These are phyloP conservation scores for Thielaviopsis populi DNA, from an alignment of 2,329 filamentous ascomycete genomes.

Conservation along the genomic window DNA sequence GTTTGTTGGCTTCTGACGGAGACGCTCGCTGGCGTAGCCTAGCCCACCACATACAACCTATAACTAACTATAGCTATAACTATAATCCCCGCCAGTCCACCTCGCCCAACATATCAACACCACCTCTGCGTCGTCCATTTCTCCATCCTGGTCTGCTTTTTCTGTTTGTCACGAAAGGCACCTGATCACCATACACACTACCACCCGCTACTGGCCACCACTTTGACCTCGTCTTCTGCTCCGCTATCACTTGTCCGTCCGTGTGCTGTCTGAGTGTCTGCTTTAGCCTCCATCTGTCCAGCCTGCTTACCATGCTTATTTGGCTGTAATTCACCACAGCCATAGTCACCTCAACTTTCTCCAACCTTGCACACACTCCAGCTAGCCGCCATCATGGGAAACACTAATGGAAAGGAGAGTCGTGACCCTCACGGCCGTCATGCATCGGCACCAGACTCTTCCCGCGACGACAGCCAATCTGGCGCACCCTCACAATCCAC, in stretches of 20 bases:
- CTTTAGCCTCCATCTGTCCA: not conserved
- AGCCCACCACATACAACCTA: not conserved
- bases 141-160: not conserved
- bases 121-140: not conserved
- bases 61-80: not conserved
- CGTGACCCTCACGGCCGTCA: constrained; percentile 20
- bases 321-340: not conserved
- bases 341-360: not conserved
- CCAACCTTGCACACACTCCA: constrained; percentile 1
- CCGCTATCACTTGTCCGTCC: not conserved
- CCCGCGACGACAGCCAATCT: constrained; percentile 16
- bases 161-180: not conserved
- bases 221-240: not conserved
- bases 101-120: not conserved
- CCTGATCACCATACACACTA: not conserved
- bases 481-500: constrained; percentile 27
- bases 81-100: not conserved
- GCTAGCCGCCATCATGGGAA: constrained; percentile 24
- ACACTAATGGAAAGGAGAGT: constrained; percentile 28
- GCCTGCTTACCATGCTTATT: not conserved
- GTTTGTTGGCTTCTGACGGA: not conserved
- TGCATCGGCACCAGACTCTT: constrained; percentile 1
- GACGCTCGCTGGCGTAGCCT: not conserved
- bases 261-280: not conserved
- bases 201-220: not conserved